Percentiles rank a stretch among this genome's conserved stretches.
phyloP scores from a whole-genome alignment of 129 eudicot genomes.

The Centaurea solstitialis region DNA sequence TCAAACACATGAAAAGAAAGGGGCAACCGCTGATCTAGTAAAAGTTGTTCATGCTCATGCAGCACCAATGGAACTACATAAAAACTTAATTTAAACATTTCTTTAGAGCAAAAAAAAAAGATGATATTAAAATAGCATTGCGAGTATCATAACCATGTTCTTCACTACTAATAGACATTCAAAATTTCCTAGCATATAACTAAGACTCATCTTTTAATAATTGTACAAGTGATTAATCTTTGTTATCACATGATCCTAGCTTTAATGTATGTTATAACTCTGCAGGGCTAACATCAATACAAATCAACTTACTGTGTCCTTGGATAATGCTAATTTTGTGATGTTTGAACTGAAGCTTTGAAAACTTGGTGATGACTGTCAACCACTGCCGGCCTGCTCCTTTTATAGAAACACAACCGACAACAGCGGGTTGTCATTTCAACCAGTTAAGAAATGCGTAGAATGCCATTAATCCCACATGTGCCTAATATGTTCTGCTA shows the following conservation, averaged over 20 bases:
- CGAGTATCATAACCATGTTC: slow-evolving; percentile 11
- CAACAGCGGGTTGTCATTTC: not conserved
- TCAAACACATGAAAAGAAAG: not conserved
- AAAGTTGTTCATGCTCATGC: slow-evolving; percentile 18
- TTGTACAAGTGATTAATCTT: not conserved
- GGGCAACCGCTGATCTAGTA: not conserved
- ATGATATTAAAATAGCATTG: not conserved
- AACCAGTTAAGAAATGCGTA: not conserved
- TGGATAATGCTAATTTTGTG: not conserved
- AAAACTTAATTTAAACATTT: not conserved
- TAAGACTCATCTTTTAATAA: not conserved
- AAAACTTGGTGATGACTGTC: not conserved
- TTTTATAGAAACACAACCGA: not conserved
- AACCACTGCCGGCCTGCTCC: not conserved
- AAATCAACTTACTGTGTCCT: not conserved
- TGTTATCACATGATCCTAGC: not conserved
- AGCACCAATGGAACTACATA: not conserved
- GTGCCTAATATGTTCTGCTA: not conserved
- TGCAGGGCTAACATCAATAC: not conserved
- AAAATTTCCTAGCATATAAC: not conserved
- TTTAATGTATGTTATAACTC: not conserved
- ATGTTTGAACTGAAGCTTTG: slow-evolving; percentile 5
- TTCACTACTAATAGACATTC: not conserved
- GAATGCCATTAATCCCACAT: not conserved
- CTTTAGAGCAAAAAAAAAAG: not conserved